These are phyloP conservation scores for Stephania japonica DNA, from an alignment of 164 flowering plant species.

Conservation along the genomic window DNA sequence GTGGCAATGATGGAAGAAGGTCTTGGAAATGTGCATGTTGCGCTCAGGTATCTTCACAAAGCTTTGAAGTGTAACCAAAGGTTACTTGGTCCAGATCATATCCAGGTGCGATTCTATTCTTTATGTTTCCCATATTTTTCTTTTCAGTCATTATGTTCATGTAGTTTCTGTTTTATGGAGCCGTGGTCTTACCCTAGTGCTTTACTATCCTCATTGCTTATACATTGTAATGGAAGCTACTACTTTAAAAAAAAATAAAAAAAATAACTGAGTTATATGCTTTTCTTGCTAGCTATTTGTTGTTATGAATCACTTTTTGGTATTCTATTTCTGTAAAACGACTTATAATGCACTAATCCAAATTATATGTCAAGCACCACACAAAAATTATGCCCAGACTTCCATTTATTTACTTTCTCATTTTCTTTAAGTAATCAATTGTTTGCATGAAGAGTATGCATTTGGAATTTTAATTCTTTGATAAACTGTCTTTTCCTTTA, in stretches of 20 bases:
- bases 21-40: conserved; percentile 96
- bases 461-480: neutral
- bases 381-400: neutral
- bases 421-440: neutral
- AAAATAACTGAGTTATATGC: too few relatives aligned
- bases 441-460: neutral
- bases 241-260: too few relatives aligned
- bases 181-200: neutral
- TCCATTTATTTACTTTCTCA: neutral
- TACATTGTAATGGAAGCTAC: too few relatives aligned
- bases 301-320: too few relatives aligned
- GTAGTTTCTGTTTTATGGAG: neutral
- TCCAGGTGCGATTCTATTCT: conserved; percentile 52
- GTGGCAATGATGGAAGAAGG: conserved; percentile 99
- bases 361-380: too few relatives aligned
- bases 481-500: neutral
- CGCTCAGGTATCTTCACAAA: conserved; percentile 95
- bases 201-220: neutral
- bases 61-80: conserved; percentile 94
- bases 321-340: too few relatives aligned
- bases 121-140: conserved; percentile 9
- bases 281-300: too few relatives aligned
- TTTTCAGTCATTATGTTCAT: neutral
- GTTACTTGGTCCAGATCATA: conserved; percentile 97
- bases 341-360: too few relatives aligned